Conservation (phyloP, 2,329 filamentous ascomycete species). For the Colletotrichum spinosum region DNA sequence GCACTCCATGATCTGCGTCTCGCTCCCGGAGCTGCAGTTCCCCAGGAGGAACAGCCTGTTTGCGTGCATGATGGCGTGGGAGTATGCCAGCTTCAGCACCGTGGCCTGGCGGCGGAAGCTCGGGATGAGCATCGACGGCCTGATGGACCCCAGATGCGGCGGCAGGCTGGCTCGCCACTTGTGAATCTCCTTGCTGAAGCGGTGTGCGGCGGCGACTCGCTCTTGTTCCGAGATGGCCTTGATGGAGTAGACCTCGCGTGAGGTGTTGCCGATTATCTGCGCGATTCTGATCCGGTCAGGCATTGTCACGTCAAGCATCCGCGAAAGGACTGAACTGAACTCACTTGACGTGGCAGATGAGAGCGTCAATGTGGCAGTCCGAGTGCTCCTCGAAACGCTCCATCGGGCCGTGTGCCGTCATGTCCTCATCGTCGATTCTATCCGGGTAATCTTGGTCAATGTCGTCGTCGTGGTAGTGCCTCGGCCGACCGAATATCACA, state of each 20-base stretch:
- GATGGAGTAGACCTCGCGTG: conserved; percentile 54
- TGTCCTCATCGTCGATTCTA: conserved; percentile 66
- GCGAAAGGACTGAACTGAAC: conserved; percentile 6
- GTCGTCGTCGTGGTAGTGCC: conserved; percentile 72
- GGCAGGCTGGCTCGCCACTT: conserved; percentile 54
- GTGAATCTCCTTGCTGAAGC: conserved; percentile 51
- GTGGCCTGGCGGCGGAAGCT: conserved; percentile 61
- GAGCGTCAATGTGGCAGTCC: conserved; percentile 63
- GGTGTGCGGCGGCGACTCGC: conserved; percentile 51
- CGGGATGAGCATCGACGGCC: conserved; percentile 58
- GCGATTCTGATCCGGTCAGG: conserved; percentile 42
- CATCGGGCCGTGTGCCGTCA: conserved; percentile 52
- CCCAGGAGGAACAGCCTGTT: conserved; percentile 65
- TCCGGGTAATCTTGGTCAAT: conserved; percentile 70
- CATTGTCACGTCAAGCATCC: conserved; percentile 1
- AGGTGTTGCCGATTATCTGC: conserved; percentile 52
- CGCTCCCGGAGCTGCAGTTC: conserved; percentile 31
- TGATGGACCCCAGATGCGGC: conserved; percentile 55
- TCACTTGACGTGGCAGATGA: conserved; percentile 58
- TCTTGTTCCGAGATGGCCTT: conserved; percentile 49
- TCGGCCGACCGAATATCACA: conserved; percentile 71
- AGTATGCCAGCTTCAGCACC: conserved; percentile 65
- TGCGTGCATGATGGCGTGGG: conserved; percentile 66
- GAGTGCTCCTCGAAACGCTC: conserved; percentile 42
- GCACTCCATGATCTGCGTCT: conserved; percentile 53